Evolutionary conservation across 2,329 filamentous ascomycete species (phyloP).

Genomic region (Chaetomium sp.): DNA sequence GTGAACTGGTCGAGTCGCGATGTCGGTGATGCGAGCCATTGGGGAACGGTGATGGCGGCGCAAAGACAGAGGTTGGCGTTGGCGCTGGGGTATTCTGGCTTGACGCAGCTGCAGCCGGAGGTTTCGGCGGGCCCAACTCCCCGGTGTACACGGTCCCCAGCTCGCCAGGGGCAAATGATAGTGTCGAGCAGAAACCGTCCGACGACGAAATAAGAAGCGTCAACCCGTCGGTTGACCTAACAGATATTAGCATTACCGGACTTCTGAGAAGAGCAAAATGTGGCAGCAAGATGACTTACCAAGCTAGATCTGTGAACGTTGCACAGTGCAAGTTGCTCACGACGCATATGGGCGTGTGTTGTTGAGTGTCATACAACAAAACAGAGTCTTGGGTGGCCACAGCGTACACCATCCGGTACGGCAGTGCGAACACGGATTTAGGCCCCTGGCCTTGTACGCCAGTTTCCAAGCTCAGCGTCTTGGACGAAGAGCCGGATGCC

Average conservation of each 20-base stretch:
- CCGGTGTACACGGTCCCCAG: constrained; percentile 75
- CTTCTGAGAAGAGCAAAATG: background rate
- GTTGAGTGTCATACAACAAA: constrained; percentile 92
- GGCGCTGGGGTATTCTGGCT: constrained; percentile 63
- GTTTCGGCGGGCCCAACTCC: constrained; percentile 49
- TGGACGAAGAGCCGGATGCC: constrained; percentile 47
- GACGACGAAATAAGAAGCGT: constrained; percentile 89
- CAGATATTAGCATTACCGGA: constrained; percentile 26
- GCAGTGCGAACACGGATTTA: constrained; percentile 70
- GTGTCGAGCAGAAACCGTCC: constrained; percentile 90
- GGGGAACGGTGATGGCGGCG: constrained; percentile 53
- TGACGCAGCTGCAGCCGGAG: constrained; percentile 39
- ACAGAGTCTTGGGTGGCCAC: constrained; percentile 96
- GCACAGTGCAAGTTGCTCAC: constrained; percentile 97
- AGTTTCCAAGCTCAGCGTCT: constrained; percentile 38
- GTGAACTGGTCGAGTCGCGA: constrained; percentile 51
- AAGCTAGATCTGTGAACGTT: constrained; percentile 92
- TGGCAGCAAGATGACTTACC: constrained; percentile 50
- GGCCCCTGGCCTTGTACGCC: constrained; percentile 49
- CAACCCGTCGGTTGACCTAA: constrained; percentile 44
- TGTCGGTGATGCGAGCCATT: constrained; percentile 46
- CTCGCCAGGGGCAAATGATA: constrained; percentile 79
- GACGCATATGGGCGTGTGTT: constrained; percentile 85
- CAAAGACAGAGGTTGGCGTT: constrained; percentile 60
- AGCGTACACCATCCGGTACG: constrained; percentile 92